A percentile compares a stretch with the other conserved stretches of the same genome.
These are phyloP conservation scores for Botryotinia calthae DNA, from an alignment of 2,329 filamentous ascomycete species.

Conservation along the genomic window DNA sequence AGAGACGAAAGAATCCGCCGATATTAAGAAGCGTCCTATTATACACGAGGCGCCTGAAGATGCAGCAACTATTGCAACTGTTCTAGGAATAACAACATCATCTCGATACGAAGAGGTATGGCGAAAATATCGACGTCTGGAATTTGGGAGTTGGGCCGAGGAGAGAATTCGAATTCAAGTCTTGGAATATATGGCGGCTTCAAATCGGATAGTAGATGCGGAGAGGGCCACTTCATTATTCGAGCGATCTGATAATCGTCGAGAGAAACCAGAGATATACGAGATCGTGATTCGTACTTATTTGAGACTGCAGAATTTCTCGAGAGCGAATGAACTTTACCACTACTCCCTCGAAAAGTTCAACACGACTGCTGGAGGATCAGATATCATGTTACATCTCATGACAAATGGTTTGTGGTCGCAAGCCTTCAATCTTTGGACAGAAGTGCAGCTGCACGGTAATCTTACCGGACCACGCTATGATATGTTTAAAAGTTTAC, in stretches of 20 bases:
- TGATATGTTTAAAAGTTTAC: slow-evolving; percentile 22
- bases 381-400: slow-evolving; percentile 32
- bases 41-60: neutral
- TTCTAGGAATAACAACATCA: slow-evolving; percentile 25
- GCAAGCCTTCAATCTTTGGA: slow-evolving; percentile 31
- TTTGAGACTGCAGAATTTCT: slow-evolving; percentile 42
- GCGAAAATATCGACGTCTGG: slow-evolving; percentile 40
- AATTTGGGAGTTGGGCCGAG: slow-evolving; percentile 25
- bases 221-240: slow-evolving; percentile 48
- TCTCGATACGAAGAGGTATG: slow-evolving; percentile 43
- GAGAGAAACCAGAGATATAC: slow-evolving; percentile 46
- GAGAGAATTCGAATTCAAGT: slow-evolving; percentile 30
- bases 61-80: slow-evolving; percentile 13
- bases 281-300: slow-evolving; percentile 45
- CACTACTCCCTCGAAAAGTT: slow-evolving; percentile 25
- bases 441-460: slow-evolving; percentile 21
- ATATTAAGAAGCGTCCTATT: neutral
- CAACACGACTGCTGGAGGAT: slow-evolving; percentile 27
- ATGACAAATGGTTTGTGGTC: slow-evolving; percentile 30
- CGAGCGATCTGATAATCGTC: slow-evolving; percentile 31
- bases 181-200: slow-evolving; percentile 43
- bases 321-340: slow-evolving; percentile 38
- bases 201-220: slow-evolving; percentile 41
- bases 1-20: neutral
- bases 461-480: slow-evolving; percentile 13